Evolutionary conservation across 345 rosid genomes (phyloP).

Genomic region (Camelina sativa): DNA sequence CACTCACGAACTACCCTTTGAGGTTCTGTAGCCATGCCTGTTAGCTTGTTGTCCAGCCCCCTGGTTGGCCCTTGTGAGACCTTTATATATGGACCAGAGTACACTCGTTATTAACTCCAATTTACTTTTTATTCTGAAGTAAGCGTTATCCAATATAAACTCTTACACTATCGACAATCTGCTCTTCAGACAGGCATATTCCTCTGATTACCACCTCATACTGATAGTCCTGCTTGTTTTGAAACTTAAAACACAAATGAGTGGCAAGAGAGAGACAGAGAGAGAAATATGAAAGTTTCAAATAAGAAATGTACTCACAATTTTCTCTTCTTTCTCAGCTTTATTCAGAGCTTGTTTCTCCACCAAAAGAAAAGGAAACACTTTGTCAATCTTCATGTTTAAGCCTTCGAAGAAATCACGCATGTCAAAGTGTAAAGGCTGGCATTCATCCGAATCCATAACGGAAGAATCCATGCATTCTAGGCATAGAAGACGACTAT

Average conservation of each 20-base stretch:
- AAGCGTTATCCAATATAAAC: neutral
- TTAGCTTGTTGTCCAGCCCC: conserved; percentile 52
- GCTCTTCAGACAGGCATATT: conserved; percentile 88
- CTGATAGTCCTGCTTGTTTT: conserved; percentile 62
- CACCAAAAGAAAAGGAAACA: conserved; percentile 83
- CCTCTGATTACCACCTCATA: conserved; percentile 87
- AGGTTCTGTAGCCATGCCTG: conserved; percentile 65
- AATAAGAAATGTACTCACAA: conserved; percentile 47
- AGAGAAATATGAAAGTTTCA: neutral
- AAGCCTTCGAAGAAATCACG: conserved; percentile 84
- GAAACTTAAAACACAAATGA: conserved; percentile 9
- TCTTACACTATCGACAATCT: conserved; percentile 70
- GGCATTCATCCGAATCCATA: conserved; percentile 78
- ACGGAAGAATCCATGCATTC: conserved; percentile 86
- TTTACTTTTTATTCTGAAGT: neutral
- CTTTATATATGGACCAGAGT: conserved; percentile 45
- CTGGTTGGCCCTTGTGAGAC: conserved; percentile 58
- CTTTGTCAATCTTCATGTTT: conserved; percentile 76
- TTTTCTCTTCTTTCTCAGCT: conserved; percentile 76
- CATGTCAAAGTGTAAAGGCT: conserved; percentile 77
- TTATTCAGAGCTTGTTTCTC: conserved; percentile 81
- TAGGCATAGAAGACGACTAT: conserved; percentile 68
- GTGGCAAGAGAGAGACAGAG: neutral
- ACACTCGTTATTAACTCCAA: neutral
- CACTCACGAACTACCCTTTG: conserved; percentile 63